phyloP scores from a whole-genome alignment of 2,329 filamentous ascomycete species.

The Spiromastix sp. region DNA sequence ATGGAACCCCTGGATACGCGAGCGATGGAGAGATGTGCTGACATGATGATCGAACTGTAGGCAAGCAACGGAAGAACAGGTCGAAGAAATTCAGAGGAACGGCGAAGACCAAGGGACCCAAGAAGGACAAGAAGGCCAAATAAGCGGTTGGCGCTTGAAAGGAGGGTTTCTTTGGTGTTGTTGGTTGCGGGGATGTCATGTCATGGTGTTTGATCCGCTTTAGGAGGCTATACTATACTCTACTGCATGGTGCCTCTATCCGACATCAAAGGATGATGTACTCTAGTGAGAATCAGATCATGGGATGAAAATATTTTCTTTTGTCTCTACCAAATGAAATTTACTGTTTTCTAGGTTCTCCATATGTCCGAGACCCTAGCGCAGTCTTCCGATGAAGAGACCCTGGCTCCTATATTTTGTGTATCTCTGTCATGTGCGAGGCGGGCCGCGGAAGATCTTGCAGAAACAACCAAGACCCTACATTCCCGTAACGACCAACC shows the following conservation, averaged over 20 bases:
- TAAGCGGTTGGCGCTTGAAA: slow-evolving; percentile 13
- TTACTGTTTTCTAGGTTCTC: slow-evolving; percentile 4
- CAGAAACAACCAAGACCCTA: too few relatives aligned
- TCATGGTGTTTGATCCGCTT: slow-evolving; percentile 2
- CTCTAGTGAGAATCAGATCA: slow-evolving; percentile 13
- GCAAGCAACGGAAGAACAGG: slow-evolving; percentile 99
- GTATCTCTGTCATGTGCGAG: too few relatives aligned
- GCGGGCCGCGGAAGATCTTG: too few relatives aligned
- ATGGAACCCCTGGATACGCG: slow-evolving; percentile 5
- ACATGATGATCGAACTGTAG: too few relatives aligned
- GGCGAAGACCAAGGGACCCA: slow-evolving; percentile 95
- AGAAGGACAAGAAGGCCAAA: slow-evolving; percentile 81
- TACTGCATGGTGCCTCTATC: background rate
- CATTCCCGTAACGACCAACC: too few relatives aligned
- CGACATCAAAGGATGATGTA: slow-evolving; percentile 10
- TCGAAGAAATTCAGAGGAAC: slow-evolving; percentile 97
- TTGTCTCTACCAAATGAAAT: background rate
- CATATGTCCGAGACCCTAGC: too few relatives aligned
- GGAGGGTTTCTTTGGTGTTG: slow-evolving; percentile 2
- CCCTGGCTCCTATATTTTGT: too few relatives aligned
- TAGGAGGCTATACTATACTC: background rate
- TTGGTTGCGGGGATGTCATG: background rate
- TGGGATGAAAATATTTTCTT: slow-evolving; percentile 11
- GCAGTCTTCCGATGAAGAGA: too few relatives aligned
- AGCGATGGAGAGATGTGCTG: slow-evolving; percentile 8